These are phyloP conservation scores for Phytophthora constricta DNA, from an alignment of 352 stramenopile genomes.

Conservation along the genomic window DNA sequence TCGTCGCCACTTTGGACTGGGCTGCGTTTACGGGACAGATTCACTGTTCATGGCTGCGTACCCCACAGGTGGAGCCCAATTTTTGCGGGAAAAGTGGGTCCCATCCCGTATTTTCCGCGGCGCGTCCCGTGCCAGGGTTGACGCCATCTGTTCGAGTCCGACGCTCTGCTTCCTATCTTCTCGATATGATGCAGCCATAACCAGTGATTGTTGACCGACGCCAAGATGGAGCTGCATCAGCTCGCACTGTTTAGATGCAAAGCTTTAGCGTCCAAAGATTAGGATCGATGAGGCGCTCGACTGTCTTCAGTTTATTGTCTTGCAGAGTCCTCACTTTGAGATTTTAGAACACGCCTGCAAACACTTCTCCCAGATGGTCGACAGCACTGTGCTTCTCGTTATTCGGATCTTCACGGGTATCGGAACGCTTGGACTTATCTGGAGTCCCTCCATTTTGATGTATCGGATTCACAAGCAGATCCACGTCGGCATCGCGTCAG, in stretches of 20 bases:
- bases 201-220: background rate
- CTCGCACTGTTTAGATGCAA: background rate
- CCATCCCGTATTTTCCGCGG: too few relatives aligned
- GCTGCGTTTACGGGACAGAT: too few relatives aligned
- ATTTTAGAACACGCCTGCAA: background rate
- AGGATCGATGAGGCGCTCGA: too few relatives aligned
- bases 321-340: background rate
- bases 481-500: constrained; percentile 12
- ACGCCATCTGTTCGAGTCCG: background rate
- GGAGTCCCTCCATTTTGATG: constrained; percentile 18
- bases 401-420: constrained; percentile 8
- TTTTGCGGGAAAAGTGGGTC: too few relatives aligned
- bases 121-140: too few relatives aligned
- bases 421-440: constrained; percentile 14
- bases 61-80: too few relatives aligned
- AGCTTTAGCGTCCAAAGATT: background rate
- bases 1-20: too few relatives aligned
- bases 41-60: too few relatives aligned
- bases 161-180: background rate
- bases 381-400: constrained; percentile 2
- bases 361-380: constrained; percentile 1
- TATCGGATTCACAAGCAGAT: constrained; percentile 22
- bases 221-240: background rate
- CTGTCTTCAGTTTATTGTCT: background rate
- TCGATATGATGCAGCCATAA: background rate